A percentile compares a stretch with the other conserved stretches of the same genome.
These are phyloP conservation scores for Sporobolomyces pararoseus DNA, from an alignment of 768 basidiomycete genomes.

Conservation along the genomic window DNA sequence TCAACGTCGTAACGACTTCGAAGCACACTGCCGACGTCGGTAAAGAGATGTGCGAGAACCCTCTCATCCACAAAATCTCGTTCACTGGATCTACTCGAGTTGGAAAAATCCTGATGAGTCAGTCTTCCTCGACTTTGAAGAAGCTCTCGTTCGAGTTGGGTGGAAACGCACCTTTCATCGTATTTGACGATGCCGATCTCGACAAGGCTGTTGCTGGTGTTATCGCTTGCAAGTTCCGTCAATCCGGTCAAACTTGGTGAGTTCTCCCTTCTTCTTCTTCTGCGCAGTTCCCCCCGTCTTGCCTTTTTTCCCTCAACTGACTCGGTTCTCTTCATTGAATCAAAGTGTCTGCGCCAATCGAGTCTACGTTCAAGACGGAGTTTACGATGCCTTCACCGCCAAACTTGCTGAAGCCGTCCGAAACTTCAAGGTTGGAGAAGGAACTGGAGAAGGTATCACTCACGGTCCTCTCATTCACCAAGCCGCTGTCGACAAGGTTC, in stretches of 20 bases:
- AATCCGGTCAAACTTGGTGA: constrained; percentile 38
- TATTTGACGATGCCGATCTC: constrained; percentile 93
- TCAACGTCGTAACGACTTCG: constrained; percentile 87
- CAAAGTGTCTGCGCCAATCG: constrained; percentile 70
- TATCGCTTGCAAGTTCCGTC: constrained; percentile 49
- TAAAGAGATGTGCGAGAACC: constrained; percentile 88
- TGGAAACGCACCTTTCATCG: constrained; percentile 90
- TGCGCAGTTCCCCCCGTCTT: no score
- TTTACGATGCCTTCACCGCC: constrained; percentile 89
- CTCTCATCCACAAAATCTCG: constrained; percentile 77
- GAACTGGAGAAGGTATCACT: constrained; percentile 63
- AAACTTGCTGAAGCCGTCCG: constrained; percentile 65
- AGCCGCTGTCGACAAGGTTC: constrained; percentile 79
- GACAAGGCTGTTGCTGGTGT: constrained; percentile 82
- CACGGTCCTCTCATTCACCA: constrained; percentile 92
- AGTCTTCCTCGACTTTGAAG: constrained; percentile 49
- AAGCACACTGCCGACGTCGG: constrained; percentile 82
- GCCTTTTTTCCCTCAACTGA: no score
- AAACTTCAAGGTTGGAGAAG: constrained; percentile 68
- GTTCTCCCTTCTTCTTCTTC: not conserved
- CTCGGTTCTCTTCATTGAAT: constrained; percentile 49
- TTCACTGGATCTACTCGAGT: constrained; percentile 49
- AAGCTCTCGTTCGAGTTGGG: constrained; percentile 65
- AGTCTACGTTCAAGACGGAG: constrained; percentile 76
- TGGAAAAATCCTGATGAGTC: constrained; percentile 51